Evolutionary conservation across 2,329 filamentous ascomycete genomes (phyloP).

Genomic region (Hypoxylon sp.): DNA sequence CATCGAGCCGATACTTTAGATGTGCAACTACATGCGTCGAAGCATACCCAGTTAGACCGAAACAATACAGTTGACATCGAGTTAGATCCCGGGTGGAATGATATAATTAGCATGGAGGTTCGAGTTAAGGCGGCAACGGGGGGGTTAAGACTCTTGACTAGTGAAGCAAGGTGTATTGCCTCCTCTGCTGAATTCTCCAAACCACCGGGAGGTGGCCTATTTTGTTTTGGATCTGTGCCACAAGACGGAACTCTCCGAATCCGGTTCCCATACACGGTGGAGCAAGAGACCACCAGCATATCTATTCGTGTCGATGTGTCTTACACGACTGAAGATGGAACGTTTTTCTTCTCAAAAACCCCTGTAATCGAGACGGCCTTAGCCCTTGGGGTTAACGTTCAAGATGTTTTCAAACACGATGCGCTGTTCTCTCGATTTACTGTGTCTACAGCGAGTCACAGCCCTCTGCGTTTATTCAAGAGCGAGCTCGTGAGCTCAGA

Average conservation of each 20-base stretch:
- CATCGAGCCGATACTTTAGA: constrained; percentile 79
- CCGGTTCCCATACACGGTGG: constrained; percentile 84
- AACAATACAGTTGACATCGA: constrained; percentile 83
- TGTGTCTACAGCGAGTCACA: constrained; percentile 82
- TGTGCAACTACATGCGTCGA: constrained; percentile 75
- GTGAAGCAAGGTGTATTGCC: constrained; percentile 68
- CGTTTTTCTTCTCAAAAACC: constrained; percentile 74
- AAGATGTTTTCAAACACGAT: constrained; percentile 91
- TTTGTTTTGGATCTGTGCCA: constrained; percentile 65
- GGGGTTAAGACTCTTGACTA: constrained; percentile 74
- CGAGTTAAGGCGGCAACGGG: constrained; percentile 76
- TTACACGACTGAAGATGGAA: constrained; percentile 78
- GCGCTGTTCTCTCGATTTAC: constrained; percentile 91
- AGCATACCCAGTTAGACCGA: constrained; percentile 83
- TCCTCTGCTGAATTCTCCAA: constrained; percentile 62
- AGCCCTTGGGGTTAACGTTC: constrained; percentile 93
- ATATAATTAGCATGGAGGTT: constrained; percentile 71
- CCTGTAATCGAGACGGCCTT: constrained; percentile 79
- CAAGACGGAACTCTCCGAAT: constrained; percentile 68
- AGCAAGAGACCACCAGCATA: constrained; percentile 80
- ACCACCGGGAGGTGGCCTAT: constrained; percentile 67
- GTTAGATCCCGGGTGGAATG: constrained; percentile 81
- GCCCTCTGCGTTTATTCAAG: constrained; percentile 80
- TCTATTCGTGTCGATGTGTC: constrained; percentile 81
- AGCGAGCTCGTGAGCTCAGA: constrained; percentile 80